These are phyloP conservation scores for Pistacia vera DNA, from an alignment of 345 rosid species.

Conservation along the genomic window DNA sequence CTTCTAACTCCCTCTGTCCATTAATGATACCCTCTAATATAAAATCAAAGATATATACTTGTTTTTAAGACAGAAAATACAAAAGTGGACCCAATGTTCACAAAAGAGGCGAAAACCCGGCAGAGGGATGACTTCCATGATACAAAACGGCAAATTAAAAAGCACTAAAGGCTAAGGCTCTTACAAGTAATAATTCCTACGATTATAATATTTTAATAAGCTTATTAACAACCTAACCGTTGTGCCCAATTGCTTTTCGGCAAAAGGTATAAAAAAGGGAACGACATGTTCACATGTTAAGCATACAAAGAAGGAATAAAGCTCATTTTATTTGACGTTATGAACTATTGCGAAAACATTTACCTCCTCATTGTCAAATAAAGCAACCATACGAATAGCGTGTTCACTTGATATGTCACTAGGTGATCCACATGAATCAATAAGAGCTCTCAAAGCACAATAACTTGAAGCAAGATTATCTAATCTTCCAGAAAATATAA, in stretches of 20 bases:
- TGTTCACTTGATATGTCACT: slow-evolving; percentile 58
- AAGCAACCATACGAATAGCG: slow-evolving; percentile 81
- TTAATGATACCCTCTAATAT: not conserved
- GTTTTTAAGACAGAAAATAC: too few species aligned
- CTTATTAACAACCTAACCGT: not conserved
- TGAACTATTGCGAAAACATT: slow-evolving; percentile 15
- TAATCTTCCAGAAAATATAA: slow-evolving; percentile 92
- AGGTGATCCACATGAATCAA: slow-evolving; percentile 68
- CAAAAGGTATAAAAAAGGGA: not conserved
- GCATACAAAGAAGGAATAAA: slow-evolving; percentile 15
- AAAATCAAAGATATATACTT: too few species aligned
- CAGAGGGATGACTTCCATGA: too few species aligned
- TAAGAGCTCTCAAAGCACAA: slow-evolving; percentile 86
- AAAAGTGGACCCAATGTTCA: too few species aligned
- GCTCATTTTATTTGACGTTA: not conserved
- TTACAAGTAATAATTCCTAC: not conserved
- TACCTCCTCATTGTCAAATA: slow-evolving; percentile 99
- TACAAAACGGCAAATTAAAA: not conserved
- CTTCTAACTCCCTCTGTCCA: not conserved
- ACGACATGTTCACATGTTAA: not conserved
- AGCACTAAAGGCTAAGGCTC: not conserved
- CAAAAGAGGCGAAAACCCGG: too few species aligned
- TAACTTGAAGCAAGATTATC: slow-evolving; percentile 94
- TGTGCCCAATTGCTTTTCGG: not conserved
- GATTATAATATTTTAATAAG: not conserved